Evolutionary conservation across 2,329 filamentous ascomycete genomes (phyloP).

Genomic region (Fusarium citri): DNA sequence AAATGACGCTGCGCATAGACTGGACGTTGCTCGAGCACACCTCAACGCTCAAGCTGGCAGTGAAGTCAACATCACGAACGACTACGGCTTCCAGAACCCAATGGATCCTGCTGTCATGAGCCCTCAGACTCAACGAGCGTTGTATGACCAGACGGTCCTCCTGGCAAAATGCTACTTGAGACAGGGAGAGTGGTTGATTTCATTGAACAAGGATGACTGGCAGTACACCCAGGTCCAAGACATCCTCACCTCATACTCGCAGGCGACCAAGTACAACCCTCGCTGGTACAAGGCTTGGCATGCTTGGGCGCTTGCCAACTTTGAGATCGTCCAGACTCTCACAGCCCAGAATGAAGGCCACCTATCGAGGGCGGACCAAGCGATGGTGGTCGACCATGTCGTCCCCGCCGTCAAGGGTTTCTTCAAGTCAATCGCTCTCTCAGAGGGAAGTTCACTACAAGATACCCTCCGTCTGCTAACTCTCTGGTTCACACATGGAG

Average conservation of each 20-base stretch:
- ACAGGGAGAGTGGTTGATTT: slow-evolving; percentile 95
- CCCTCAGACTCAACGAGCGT: slow-evolving; percentile 62
- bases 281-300: slow-evolving; percentile 99
- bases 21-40: slow-evolving; percentile 65
- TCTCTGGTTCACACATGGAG: slow-evolving; percentile 95
- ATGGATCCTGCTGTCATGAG: slow-evolving; percentile 59
- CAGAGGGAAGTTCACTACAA: slow-evolving; percentile 90
- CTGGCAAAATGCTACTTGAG: slow-evolving; percentile 96
- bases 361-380: slow-evolving; percentile 62
- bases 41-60: slow-evolving; percentile 60
- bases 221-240: slow-evolving; percentile 86
- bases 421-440: slow-evolving; percentile 96
- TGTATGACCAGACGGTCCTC: slow-evolving; percentile 74
- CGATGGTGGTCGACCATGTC: slow-evolving; percentile 84
- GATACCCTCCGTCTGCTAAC: slow-evolving; percentile 93
- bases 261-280: slow-evolving; percentile 93
- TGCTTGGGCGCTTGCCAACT: slow-evolving; percentile 97
- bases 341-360: slow-evolving; percentile 72
- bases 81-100: slow-evolving; percentile 64
- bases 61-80: slow-evolving; percentile 58
- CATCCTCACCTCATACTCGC: slow-evolving; percentile 88
- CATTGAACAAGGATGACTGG: slow-evolving; percentile 89
- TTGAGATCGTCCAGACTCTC: slow-evolving; percentile 92
- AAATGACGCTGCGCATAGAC: slow-evolving; percentile 65
- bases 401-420: slow-evolving; percentile 96